These are phyloP conservation scores for Aspergillus hortae DNA, from an alignment of 2,329 filamentous ascomycete genomes.

Conservation along the genomic window DNA sequence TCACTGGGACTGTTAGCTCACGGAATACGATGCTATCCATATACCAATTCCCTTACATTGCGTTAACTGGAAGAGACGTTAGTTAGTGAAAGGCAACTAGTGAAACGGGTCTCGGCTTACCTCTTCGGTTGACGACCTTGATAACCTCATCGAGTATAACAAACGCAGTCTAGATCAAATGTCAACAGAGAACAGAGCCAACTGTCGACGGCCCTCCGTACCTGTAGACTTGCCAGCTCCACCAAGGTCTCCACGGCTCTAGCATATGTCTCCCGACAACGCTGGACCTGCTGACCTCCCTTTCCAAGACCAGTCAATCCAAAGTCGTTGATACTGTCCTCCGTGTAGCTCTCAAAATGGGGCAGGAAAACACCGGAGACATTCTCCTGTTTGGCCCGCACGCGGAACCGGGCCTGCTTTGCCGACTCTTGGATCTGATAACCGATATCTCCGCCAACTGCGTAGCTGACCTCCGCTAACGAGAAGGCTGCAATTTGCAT, in stretches of 20 bases:
- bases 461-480: slow-evolving; percentile 94
- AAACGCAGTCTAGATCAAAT: slow-evolving; percentile 69
- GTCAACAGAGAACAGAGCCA: background rate
- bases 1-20: slow-evolving; percentile 33
- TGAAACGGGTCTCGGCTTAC: slow-evolving; percentile 43
- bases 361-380: slow-evolving; percentile 94
- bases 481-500: slow-evolving; percentile 99
- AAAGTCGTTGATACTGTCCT: slow-evolving; percentile 91
- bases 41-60: slow-evolving; percentile 63
- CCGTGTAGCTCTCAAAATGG: slow-evolving; percentile 85
- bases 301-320: slow-evolving; percentile 93
- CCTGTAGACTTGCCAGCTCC: slow-evolving; percentile 87
- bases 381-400: slow-evolving; percentile 96
- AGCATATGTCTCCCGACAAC: slow-evolving; percentile 92
- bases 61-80: slow-evolving; percentile 64
- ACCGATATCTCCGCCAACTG: slow-evolving; percentile 89
- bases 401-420: slow-evolving; percentile 84
- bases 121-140: slow-evolving; percentile 96
- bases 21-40: too few relatives aligned
- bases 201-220: slow-evolving; percentile 25
- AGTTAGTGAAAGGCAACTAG: slow-evolving; percentile 13
- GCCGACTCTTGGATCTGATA: slow-evolving; percentile 98
- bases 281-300: slow-evolving; percentile 94
- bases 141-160: slow-evolving; percentile 98
- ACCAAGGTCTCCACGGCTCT: slow-evolving; percentile 93